Conservation (phyloP, 441 rosid species). For the Populus hybrid region DNA sequence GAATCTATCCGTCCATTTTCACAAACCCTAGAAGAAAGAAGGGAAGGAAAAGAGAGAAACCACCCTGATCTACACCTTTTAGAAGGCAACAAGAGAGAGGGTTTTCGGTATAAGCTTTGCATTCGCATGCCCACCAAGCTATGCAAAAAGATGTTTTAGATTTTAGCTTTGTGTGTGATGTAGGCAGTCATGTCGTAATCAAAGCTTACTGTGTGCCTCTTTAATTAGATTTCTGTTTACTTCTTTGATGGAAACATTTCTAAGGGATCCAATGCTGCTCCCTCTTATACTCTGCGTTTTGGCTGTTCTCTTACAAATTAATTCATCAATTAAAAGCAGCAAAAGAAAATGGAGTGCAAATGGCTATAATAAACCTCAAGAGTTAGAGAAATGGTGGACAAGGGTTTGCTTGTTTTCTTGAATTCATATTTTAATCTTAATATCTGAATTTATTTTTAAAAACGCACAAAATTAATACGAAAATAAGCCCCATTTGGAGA, state of each 20-base stretch:
- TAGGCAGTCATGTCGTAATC: constrained; percentile 25
- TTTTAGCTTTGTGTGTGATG: constrained; percentile 1
- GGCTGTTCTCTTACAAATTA: no score
- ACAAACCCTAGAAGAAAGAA: neutral
- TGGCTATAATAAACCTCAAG: no score
- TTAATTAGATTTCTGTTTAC: neutral
- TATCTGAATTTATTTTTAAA: no score
- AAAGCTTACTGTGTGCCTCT: constrained; percentile 8
- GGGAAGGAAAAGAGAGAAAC: neutral
- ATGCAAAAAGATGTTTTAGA: constrained; percentile 11
- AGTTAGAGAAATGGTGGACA: no score
- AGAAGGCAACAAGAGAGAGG: neutral
- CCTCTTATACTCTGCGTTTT: no score
- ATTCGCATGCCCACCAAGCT: constrained; percentile 8
- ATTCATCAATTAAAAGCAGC: no score
- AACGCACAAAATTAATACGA: no score
- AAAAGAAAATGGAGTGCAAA: no score
- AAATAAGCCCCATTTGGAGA: no score
- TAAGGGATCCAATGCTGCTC: constrained; percentile 34
- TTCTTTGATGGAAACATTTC: constrained; percentile 14
- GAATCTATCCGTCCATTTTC: no score
- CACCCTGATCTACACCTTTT: neutral
- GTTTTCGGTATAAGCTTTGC: neutral
- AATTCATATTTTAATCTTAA: no score
- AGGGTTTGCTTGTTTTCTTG: no score